Conservation (phyloP, 2,329 filamentous ascomycete species). For the Diaporthe amygdali region DNA sequence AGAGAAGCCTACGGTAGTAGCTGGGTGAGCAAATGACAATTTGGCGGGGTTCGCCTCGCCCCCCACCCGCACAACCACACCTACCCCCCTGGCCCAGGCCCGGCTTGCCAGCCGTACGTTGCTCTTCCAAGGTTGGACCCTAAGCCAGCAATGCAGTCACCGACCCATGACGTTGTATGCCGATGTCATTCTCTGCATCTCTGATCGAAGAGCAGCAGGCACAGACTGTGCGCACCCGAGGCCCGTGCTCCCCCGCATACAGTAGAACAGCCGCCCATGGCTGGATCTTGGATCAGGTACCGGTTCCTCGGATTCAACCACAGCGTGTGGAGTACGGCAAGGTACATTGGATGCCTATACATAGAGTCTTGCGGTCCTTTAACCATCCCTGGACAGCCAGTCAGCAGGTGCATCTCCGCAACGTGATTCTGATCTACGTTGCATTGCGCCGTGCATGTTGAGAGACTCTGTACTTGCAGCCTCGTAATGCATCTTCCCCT, state of each 20-base stretch:
- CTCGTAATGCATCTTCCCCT: not conserved
- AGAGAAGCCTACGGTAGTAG: slow-evolving; percentile 4
- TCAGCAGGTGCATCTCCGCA: slow-evolving; percentile 5
- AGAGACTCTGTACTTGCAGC: not conserved
- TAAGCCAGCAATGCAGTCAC: not conserved
- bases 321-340: not conserved
- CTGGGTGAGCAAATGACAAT: slow-evolving; percentile 11
- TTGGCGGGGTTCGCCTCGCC: slow-evolving; percentile 19
- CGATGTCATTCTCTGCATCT: slow-evolving; percentile 11
- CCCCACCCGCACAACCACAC: not conserved
- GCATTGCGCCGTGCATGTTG: not conserved
- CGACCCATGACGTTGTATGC: slow-evolving; percentile 22
- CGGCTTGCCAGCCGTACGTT: not conserved
- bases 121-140: not conserved
- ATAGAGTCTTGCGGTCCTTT: not conserved
- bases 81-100: not conserved
- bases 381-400: slow-evolving; percentile 9
- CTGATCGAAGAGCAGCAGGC: not conserved
- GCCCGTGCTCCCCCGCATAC: slow-evolving; percentile 9
- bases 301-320: slow-evolving; percentile 8
- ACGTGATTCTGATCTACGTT: slow-evolving; percentile 10
- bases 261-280: not conserved
- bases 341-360: not conserved
- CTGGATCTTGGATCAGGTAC: slow-evolving; percentile 1
- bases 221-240: not conserved